These are phyloP conservation scores for Seminavis robusta DNA, from an alignment of 108 stramenopile genomes.

Conservation along the genomic window DNA sequence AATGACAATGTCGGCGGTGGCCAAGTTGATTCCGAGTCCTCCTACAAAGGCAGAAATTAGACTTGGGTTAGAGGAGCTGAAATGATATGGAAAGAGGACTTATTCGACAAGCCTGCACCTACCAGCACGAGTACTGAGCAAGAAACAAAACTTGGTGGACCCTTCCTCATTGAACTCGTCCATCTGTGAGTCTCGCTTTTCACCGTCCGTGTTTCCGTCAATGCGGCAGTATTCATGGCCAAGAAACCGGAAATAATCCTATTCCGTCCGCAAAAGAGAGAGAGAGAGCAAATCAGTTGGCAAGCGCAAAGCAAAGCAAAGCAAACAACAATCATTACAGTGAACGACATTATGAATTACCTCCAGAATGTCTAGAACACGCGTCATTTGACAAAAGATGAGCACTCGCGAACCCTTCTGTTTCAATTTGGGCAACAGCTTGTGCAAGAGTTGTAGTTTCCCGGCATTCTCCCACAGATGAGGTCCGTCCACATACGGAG, in stretches of 20 bases:
- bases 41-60: too few relatives aligned
- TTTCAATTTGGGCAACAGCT: constrained; percentile 93
- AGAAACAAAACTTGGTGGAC: constrained; percentile 91
- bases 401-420: constrained; percentile 89
- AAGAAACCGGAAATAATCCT: constrained; percentile 86
- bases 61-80: background rate
- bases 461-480: constrained; percentile 97
- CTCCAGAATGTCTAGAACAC: constrained; percentile 95
- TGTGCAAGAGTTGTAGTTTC: constrained; percentile 90
- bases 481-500: constrained; percentile 95
- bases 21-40: constrained; percentile 97
- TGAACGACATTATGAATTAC: too few relatives aligned
- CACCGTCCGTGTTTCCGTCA: constrained; percentile 95
- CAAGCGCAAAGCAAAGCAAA: too few relatives aligned
- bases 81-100: background rate
- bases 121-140: constrained; percentile 90
- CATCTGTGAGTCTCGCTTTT: constrained; percentile 92
- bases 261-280: too few relatives aligned
- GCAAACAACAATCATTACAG: too few relatives aligned
- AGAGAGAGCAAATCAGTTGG: too few relatives aligned
- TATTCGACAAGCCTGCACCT: background rate
- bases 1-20: constrained; percentile 98
- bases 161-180: constrained; percentile 93
- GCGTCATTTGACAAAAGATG: constrained; percentile 98
- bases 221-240: constrained; percentile 93